phyloP scores from a whole-genome alignment of 2,329 filamentous ascomycete genomes.

The Alternaria sp. region DNA sequence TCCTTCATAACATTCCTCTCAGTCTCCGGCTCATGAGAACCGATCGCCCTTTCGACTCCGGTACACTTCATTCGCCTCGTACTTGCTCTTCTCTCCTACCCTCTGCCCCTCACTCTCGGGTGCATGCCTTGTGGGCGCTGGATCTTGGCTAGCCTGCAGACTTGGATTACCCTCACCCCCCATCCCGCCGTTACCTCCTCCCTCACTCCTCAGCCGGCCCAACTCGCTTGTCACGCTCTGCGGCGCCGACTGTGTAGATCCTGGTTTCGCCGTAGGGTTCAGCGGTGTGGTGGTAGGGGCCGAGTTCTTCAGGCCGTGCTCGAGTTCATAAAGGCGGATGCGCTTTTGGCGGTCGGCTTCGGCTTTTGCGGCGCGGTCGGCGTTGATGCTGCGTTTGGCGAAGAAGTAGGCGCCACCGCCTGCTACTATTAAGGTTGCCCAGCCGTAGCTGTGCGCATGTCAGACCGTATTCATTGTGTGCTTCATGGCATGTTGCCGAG shows the following conservation, averaged over 20 bases:
- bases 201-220: slow-evolving; percentile 18
- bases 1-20: neutral
- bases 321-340: slow-evolving; percentile 42
- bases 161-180: slow-evolving; percentile 65
- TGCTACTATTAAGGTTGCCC: slow-evolving; percentile 84
- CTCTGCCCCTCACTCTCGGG: slow-evolving; percentile 74
- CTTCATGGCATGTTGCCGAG: slow-evolving; percentile 2
- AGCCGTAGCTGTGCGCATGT: slow-evolving; percentile 74
- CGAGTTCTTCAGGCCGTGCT: slow-evolving; percentile 25
- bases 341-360: slow-evolving; percentile 54
- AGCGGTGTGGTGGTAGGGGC: slow-evolving; percentile 19
- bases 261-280: slow-evolving; percentile 21
- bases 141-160: slow-evolving; percentile 77
- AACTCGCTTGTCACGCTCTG: slow-evolving; percentile 15
- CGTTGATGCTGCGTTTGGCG: slow-evolving; percentile 93
- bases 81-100: slow-evolving; percentile 84
- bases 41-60: slow-evolving; percentile 84
- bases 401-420: slow-evolving; percentile 95
- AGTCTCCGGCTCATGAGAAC: slow-evolving; percentile 59
- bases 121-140: slow-evolving; percentile 85
- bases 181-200: slow-evolving; percentile 17
- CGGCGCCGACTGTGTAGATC: slow-evolving; percentile 19
- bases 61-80: slow-evolving; percentile 81
- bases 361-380: slow-evolving; percentile 80
- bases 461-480: neutral